These are phyloP conservation scores for Chalciporus piperatus DNA, from an alignment of 768 basidiomycete species.

Conservation along the genomic window DNA sequence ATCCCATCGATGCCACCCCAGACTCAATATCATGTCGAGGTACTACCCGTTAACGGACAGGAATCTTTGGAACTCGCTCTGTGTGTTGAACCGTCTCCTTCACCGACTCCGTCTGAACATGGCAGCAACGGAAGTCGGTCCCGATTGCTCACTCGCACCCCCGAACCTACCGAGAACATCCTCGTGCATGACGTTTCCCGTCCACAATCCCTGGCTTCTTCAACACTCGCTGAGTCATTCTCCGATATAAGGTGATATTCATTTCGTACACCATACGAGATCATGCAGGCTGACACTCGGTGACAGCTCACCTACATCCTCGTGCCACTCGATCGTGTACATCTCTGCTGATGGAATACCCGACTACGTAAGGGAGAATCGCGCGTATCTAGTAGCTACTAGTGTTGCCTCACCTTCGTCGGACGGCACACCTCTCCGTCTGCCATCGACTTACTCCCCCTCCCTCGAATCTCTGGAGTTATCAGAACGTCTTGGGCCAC, in stretches of 20 bases:
- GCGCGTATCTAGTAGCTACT: slow-evolving; percentile 30
- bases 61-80: background rate
- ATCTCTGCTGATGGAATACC: slow-evolving; percentile 31
- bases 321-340: slow-evolving; percentile 27
- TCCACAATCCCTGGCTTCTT: slow-evolving; percentile 12
- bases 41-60: background rate
- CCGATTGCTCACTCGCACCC: background rate
- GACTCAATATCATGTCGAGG: background rate
- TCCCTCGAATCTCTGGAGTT: slow-evolving; percentile 22
- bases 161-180: background rate
- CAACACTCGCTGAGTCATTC: slow-evolving; percentile 8
- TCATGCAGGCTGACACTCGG: background rate
- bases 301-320: slow-evolving; percentile 7
- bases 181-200: slow-evolving; percentile 5
- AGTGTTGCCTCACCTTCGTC: slow-evolving; percentile 26
- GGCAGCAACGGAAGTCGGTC: slow-evolving; percentile 16
- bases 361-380: slow-evolving; percentile 30
- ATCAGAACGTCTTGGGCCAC: background rate
- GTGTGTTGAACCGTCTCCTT: slow-evolving; percentile 14
- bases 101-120: background rate
- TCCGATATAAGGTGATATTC: slow-evolving; percentile 17
- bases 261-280: background rate
- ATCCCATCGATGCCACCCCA: background rate
- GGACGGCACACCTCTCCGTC: slow-evolving; percentile 10
- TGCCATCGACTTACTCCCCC: slow-evolving; percentile 25